phyloP scores from a whole-genome alignment of 345 rosid species.

The Syzygium grande region DNA sequence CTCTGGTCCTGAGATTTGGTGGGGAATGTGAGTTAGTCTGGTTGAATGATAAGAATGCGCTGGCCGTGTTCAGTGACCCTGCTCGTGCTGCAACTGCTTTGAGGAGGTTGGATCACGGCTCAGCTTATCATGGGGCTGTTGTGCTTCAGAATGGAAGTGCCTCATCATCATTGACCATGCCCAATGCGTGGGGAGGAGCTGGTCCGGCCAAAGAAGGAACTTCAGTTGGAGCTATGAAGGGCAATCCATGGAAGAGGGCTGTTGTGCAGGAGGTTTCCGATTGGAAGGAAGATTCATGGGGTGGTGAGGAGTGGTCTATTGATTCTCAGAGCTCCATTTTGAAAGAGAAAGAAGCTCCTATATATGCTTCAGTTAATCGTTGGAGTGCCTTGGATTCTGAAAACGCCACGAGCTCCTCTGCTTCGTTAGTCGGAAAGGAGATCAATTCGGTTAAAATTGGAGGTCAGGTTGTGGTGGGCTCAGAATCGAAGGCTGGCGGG shows the following conservation, averaged over 20 bases:
- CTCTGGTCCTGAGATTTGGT: slow-evolving; percentile 79
- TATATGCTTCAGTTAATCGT: slow-evolving; percentile 45
- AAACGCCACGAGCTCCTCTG: slow-evolving; percentile 19
- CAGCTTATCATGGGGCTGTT: slow-evolving; percentile 71
- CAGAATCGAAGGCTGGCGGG: slow-evolving; percentile 24
- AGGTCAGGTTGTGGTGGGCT: background rate
- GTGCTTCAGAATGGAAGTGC: slow-evolving; percentile 35
- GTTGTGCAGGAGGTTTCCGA: slow-evolving; percentile 45
- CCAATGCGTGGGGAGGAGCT: slow-evolving; percentile 57
- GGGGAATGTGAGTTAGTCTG: slow-evolving; percentile 95
- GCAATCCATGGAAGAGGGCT: slow-evolving; percentile 84
- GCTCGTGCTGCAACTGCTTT: slow-evolving; percentile 97
- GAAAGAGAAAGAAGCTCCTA: slow-evolving; percentile 48
- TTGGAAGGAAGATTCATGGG: slow-evolving; percentile 61
- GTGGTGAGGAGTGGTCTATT: slow-evolving; percentile 37
- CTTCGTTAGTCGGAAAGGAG: slow-evolving; percentile 6
- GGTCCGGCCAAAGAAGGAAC: slow-evolving; percentile 25
- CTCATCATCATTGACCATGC: slow-evolving; percentile 15
- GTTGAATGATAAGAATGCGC: slow-evolving; percentile 91
- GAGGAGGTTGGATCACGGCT: slow-evolving; percentile 94
- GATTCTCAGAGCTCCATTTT: slow-evolving; percentile 39
- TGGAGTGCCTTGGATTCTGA: slow-evolving; percentile 65
- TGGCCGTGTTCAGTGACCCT: slow-evolving; percentile 84
- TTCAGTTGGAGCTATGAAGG: slow-evolving; percentile 13
- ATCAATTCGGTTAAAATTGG: background rate